Evolutionary conservation across 2,329 filamentous ascomycete genomes (phyloP).

Genomic region (Scleromitrula shiraiana): DNA sequence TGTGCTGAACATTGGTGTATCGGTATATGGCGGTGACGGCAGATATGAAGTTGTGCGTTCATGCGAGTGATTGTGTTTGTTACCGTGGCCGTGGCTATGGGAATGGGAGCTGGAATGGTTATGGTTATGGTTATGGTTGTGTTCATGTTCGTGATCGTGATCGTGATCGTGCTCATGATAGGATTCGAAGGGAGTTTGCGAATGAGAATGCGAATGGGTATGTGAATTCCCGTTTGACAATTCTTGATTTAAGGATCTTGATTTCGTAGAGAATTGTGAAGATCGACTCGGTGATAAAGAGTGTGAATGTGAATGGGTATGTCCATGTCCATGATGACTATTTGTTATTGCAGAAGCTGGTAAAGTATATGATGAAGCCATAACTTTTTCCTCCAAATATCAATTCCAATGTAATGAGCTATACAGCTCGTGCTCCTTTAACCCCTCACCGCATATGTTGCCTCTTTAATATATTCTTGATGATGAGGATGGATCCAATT

Average conservation of each 20-base stretch:
- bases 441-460: neutral
- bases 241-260: constrained; percentile 20
- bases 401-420: constrained; percentile 14
- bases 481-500: too few relatives aligned
- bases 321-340: constrained; percentile 25
- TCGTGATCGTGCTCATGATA: constrained; percentile 14
- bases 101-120: constrained; percentile 13
- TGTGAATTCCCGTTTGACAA: constrained; percentile 24
- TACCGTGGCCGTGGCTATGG: constrained; percentile 7
- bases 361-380: constrained; percentile 30
- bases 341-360: constrained; percentile 28
- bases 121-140: constrained; percentile 9
- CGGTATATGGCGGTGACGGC: constrained; percentile 20
- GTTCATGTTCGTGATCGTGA: constrained; percentile 12
- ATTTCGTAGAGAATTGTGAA: constrained; percentile 16
- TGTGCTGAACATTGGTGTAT: constrained; percentile 12
- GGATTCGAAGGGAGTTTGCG: constrained; percentile 25
- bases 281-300: constrained; percentile 30
- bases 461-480: neutral
- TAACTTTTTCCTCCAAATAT: constrained; percentile 14
- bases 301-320: constrained; percentile 33
- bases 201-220: constrained; percentile 18
- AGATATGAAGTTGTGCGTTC: constrained; percentile 10
- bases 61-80: constrained; percentile 6
- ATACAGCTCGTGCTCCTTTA: constrained; percentile 13